phyloP scores from a whole-genome alignment of 805 yeast species.

The Citeromyces nyonsensis region DNA sequence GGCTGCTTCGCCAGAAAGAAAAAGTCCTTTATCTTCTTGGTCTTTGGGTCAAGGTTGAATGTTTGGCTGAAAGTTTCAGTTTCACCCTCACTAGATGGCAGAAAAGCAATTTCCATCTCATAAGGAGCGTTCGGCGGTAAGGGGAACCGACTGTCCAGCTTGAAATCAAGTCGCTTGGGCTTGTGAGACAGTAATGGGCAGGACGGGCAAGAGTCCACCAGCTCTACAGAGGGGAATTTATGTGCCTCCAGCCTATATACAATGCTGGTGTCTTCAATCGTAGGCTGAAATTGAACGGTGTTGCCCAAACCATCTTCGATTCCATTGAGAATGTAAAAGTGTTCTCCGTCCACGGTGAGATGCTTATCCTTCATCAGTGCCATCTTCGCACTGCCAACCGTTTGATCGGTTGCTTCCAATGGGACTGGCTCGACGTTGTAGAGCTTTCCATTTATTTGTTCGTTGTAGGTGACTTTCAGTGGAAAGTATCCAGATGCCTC shows the following conservation, averaged over 20 bases:
- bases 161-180: constrained; percentile 15
- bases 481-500: too few species aligned
- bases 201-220: constrained; percentile 19
- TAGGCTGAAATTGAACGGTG: constrained; percentile 23
- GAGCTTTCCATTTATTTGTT: constrained; percentile 20
- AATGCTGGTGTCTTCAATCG: constrained; percentile 18
- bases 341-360: constrained; percentile 27
- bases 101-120: constrained; percentile 18
- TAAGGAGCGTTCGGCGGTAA: constrained; percentile 22
- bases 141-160: too few species aligned
- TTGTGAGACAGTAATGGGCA: constrained; percentile 14
- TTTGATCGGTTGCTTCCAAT: constrained; percentile 6
- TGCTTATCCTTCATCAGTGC: constrained; percentile 10
- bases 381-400: constrained; percentile 21
- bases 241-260: constrained; percentile 33
- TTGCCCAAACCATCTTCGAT: constrained; percentile 60
- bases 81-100: too few species aligned
- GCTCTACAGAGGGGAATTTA: constrained; percentile 33
- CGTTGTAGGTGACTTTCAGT: constrained; percentile 35
- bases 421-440: constrained; percentile 12
- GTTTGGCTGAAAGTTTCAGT: constrained; percentile 13
- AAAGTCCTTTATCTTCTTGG: too few species aligned
- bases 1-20: constrained; percentile 30
- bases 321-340: constrained; percentile 38
- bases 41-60: constrained; percentile 7